Conservation (phyloP, 371 early-diverging fungal species). For the Lichtheimia ornata region DNA sequence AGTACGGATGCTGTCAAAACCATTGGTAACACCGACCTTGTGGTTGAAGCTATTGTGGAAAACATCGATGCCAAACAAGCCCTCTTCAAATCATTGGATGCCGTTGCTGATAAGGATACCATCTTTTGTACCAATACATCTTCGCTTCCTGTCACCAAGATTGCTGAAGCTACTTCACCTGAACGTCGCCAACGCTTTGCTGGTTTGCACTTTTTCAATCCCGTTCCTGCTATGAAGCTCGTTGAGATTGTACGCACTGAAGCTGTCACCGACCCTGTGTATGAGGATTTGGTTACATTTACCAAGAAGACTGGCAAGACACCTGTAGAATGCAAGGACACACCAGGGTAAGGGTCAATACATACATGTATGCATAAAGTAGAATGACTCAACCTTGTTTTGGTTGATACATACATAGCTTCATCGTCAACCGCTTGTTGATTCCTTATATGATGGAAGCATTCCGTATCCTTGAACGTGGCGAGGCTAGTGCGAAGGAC, state of each 20-base stretch:
- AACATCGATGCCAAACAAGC: conserved; percentile 85
- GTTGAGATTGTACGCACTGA: conserved; percentile 89
- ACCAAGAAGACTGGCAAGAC: conserved; percentile 79
- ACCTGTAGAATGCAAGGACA: conserved; percentile 94
- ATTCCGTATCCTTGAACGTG: conserved; percentile 87
- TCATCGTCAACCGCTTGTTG: conserved; percentile 95
- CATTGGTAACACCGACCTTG: conserved; percentile 64
- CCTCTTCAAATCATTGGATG: conserved; percentile 74
- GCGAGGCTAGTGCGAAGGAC: conserved; percentile 85
- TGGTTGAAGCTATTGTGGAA: conserved; percentile 96
- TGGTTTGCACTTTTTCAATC: conserved; percentile 97
- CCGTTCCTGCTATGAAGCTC: conserved; percentile 96
- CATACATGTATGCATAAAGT: not conserved
- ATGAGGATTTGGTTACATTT: conserved; percentile 65
- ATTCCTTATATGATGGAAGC: conserved; percentile 97
- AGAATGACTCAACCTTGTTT: conserved; percentile 1
- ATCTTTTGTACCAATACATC: conserved; percentile 94
- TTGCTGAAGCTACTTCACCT: conserved; percentile 69
- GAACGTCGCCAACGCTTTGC: conserved; percentile 67
- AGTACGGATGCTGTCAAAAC: conserved; percentile 67
- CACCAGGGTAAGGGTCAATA: conserved; percentile 78
- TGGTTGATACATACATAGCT: conserved; percentile 46
- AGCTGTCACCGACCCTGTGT: conserved; percentile 62
- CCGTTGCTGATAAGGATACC: conserved; percentile 69
- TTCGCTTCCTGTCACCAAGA: conserved; percentile 81